These are phyloP conservation scores for Candida nonsorbophila DNA, from an alignment of 805 yeast species.

Conservation along the genomic window DNA sequence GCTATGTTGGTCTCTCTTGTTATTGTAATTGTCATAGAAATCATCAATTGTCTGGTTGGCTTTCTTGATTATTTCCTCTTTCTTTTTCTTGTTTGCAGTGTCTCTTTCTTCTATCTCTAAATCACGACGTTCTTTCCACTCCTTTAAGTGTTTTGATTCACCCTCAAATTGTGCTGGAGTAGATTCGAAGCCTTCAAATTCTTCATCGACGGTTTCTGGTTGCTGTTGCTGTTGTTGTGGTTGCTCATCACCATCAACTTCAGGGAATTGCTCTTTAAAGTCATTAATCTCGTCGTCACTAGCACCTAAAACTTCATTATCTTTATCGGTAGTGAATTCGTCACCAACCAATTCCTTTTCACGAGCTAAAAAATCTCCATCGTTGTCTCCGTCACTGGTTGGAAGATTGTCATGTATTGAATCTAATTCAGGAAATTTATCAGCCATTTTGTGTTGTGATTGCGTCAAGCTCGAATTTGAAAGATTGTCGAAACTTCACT, in stretches of 20 bases:
- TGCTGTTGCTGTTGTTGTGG: constrained; percentile 12
- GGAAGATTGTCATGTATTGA: constrained; percentile 27
- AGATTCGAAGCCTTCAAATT: constrained; percentile 28
- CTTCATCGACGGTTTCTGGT: constrained; percentile 36
- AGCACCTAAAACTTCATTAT: constrained; percentile 40
- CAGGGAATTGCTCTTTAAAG: constrained; percentile 63
- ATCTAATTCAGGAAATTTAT: constrained; percentile 70
- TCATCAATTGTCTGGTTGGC: constrained; percentile 86
- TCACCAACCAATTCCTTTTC: constrained; percentile 67
- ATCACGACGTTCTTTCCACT: constrained; percentile 80
- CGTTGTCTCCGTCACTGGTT: constrained; percentile 30
- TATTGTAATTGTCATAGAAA: constrained; percentile 86
- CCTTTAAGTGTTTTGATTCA: constrained; percentile 49
- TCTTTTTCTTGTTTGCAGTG: constrained; percentile 57
- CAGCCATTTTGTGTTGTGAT: constrained; percentile 47
- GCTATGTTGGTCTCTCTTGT: constrained; percentile 67
- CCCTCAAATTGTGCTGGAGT: constrained; percentile 14
- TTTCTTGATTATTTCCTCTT: constrained; percentile 60
- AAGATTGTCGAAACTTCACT: no score
- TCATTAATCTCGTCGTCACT: constrained; percentile 47
- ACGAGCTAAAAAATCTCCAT: constrained; percentile 59
- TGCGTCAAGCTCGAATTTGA: no score
- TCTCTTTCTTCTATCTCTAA: constrained; percentile 80
- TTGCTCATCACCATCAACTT: constrained; percentile 33
- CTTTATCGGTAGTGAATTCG: constrained; percentile 65